phyloP scores from a whole-genome alignment of 257 asterid genomes.

The Ligustrum vulgare region DNA sequence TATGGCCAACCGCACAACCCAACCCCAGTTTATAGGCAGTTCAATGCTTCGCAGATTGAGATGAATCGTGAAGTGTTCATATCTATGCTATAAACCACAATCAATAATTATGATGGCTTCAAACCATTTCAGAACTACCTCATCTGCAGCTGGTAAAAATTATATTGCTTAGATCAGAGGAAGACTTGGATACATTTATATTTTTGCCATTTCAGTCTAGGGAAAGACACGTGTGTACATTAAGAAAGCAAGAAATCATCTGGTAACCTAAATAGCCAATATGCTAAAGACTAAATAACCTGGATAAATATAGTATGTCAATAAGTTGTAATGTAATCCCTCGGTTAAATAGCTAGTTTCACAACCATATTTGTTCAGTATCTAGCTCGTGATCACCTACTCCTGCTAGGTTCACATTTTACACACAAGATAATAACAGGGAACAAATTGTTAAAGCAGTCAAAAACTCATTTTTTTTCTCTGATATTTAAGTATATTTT shows the following conservation, averaged over 20 bases:
- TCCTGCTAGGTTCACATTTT: background rate
- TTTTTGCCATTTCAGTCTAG: slow-evolving; percentile 21
- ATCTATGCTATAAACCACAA: slow-evolving; percentile 27
- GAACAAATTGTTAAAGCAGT: background rate
- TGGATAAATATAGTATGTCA: background rate
- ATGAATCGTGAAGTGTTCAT: slow-evolving; percentile 32
- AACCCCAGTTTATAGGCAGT: slow-evolving; percentile 32
- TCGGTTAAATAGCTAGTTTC: background rate
- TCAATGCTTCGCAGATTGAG: background rate
- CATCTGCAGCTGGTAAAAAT: slow-evolving; percentile 49
- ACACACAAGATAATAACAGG: background rate
- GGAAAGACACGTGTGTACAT: slow-evolving; percentile 12
- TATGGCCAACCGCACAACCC: slow-evolving; percentile 5
- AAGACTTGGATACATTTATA: slow-evolving; percentile 26
- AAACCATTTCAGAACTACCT: slow-evolving; percentile 28
- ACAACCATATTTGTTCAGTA: background rate
- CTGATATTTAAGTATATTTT: background rate
- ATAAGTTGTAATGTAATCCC: background rate
- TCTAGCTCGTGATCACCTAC: background rate
- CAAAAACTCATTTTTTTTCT: background rate
- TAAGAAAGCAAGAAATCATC: slow-evolving; percentile 26
- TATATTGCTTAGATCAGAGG: slow-evolving; percentile 23
- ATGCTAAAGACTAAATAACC: background rate
- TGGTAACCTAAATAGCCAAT: slow-evolving; percentile 11
- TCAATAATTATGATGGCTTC: slow-evolving; percentile 33